These are phyloP conservation scores for Aureobasidium sp. DNA, from an alignment of 2,329 filamentous ascomycete species.

Conservation along the genomic window DNA sequence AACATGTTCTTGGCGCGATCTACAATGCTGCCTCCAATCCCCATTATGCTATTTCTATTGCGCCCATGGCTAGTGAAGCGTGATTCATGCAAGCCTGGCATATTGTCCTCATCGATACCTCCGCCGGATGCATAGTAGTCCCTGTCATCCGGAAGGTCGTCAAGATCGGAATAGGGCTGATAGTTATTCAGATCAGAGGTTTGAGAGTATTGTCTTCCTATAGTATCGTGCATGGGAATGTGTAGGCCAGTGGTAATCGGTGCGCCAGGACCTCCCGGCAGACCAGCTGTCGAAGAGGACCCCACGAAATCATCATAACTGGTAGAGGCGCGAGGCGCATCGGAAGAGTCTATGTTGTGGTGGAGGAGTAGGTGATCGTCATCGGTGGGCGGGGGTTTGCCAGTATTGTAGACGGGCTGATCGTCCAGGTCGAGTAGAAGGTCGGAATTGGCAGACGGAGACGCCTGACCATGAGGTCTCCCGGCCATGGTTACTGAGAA, in stretches of 20 bases:
- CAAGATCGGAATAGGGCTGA: constrained; percentile 81
- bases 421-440: constrained; percentile 69
- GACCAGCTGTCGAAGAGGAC: constrained; percentile 36
- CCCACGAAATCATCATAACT: constrained; percentile 96
- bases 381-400: constrained; percentile 67
- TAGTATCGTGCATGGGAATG: constrained; percentile 29
- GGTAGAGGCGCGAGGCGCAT: constrained; percentile 66
- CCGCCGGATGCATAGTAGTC: constrained; percentile 64
- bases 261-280: constrained; percentile 37
- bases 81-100: constrained; percentile 42
- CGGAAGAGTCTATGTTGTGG: constrained; percentile 59
- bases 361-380: constrained; percentile 72
- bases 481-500: constrained; percentile 36
- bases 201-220: constrained; percentile 54
- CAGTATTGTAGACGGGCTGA: constrained; percentile 59
- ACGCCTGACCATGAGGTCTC: constrained; percentile 45
- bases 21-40: constrained; percentile 73
- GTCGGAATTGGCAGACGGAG: constrained; percentile 27
- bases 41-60: constrained; percentile 81
- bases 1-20: constrained; percentile 84
- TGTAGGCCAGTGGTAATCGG: constrained; percentile 28
- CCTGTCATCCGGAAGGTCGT: constrained; percentile 71
- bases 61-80: constrained; percentile 34
- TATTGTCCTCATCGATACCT: constrained; percentile 48
- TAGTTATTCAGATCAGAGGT: constrained; percentile 81